These are phyloP conservation scores for Poterioochromonas sp. DNA, from an alignment of 352 stramenopile genomes.

Conservation along the genomic window DNA sequence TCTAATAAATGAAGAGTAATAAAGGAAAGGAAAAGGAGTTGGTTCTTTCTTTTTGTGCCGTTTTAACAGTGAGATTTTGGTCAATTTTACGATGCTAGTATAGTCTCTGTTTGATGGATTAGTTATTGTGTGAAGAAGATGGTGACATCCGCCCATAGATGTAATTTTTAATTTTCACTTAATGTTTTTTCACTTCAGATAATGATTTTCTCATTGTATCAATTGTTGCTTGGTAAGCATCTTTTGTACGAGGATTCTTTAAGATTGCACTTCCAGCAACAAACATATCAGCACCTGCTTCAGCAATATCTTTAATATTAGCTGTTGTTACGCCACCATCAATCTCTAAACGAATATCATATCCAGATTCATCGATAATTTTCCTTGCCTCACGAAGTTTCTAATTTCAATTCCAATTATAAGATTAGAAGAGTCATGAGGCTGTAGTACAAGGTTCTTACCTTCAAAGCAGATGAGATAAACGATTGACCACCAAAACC, in stretches of 20 bases:
- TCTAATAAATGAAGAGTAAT: no score
- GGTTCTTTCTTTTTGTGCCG: no score
- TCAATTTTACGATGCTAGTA: no score
- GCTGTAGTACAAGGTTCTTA: background rate
- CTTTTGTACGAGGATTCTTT: conserved; percentile 52
- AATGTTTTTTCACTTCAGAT: no score
- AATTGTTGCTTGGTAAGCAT: conserved; percentile 68
- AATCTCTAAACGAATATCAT: conserved; percentile 69
- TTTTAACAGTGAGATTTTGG: no score
- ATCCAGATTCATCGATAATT: conserved; percentile 65
- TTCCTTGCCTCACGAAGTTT: conserved; percentile 65
- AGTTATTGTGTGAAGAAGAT: no score
- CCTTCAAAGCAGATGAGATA: conserved; percentile 49
- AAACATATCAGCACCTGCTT: conserved; percentile 67
- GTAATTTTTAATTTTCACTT: no score
- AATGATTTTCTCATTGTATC: conserved; percentile 58
- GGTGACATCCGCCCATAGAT: no score
- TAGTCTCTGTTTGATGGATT: no score
- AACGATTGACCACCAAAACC: conserved; percentile 72
- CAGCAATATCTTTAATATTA: conserved; percentile 67
- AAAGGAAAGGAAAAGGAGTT: no score
- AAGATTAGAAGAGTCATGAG: background rate
- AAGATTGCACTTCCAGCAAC: conserved; percentile 69
- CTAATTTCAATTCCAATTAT: no score
- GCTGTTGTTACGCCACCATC: conserved; percentile 64